These are phyloP conservation scores for Adansonia grandidieri DNA, from an alignment of 441 rosid genomes.

Conservation along the genomic window DNA sequence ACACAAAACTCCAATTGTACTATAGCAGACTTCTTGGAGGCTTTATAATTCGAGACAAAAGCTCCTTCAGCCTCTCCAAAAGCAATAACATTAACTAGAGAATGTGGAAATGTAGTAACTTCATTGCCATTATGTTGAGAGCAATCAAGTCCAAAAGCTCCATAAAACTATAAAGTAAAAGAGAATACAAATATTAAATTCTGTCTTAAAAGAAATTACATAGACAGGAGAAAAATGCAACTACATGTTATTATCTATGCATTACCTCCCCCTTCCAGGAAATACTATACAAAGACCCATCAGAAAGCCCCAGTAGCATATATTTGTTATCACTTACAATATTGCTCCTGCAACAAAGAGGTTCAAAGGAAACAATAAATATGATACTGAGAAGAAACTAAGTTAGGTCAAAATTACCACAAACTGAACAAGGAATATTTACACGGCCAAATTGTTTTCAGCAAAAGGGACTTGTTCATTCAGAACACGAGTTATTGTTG, in stretches of 20 bases:
- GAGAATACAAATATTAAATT: not conserved
- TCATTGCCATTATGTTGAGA: slow-evolving; percentile 39
- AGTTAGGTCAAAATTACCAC: slow-evolving; percentile 10
- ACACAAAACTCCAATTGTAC: slow-evolving; percentile 76
- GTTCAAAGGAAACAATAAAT: slow-evolving; percentile 24
- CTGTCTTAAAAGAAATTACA: not conserved
- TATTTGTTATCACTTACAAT: slow-evolving; percentile 80
- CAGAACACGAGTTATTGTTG: slow-evolving; percentile 68
- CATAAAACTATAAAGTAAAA: slow-evolving; percentile 65
- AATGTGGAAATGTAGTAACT: slow-evolving; percentile 41
- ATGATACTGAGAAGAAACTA: slow-evolving; percentile 22
- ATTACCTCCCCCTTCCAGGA: slow-evolving; percentile 99
- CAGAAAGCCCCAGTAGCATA: slow-evolving; percentile 87
- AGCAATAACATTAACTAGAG: slow-evolving; percentile 60
- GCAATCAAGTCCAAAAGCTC: slow-evolving; percentile 68
- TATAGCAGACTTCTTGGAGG: slow-evolving; percentile 53
- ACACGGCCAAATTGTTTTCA: slow-evolving; percentile 71
- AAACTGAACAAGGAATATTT: slow-evolving; percentile 38
- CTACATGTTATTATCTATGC: slow-evolving; percentile 10
- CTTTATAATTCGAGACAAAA: slow-evolving; percentile 37
- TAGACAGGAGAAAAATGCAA: slow-evolving; percentile 2
- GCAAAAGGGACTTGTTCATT: slow-evolving; percentile 90
- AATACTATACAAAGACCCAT: slow-evolving; percentile 78
- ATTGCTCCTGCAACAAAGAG: slow-evolving; percentile 72
- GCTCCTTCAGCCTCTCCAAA: slow-evolving; percentile 49